These are phyloP conservation scores for Chalara sp. DNA, from an alignment of 2,329 filamentous ascomycete genomes.

Conservation along the genomic window DNA sequence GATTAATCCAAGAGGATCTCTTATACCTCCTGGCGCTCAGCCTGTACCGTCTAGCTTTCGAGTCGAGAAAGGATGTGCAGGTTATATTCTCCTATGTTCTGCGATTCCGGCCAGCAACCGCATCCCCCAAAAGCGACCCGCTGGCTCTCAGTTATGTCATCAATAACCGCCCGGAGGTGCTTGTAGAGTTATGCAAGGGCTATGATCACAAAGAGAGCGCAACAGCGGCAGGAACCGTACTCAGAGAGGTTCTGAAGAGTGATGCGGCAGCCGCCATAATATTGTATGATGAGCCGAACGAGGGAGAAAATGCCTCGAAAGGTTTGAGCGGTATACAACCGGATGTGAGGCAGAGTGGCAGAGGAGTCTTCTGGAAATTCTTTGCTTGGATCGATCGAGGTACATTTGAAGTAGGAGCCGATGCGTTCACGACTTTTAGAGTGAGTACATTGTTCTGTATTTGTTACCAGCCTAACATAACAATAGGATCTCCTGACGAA, in stretches of 20 bases:
- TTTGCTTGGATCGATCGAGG: conserved; percentile 97
- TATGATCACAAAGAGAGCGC: conserved; percentile 89
- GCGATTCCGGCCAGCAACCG: conserved; percentile 71
- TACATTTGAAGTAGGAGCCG: conserved; percentile 92
- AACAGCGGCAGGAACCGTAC: conserved; percentile 81
- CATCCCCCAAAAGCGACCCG: conserved; percentile 64
- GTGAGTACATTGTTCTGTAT: conserved; percentile 45
- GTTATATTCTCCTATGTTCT: conserved; percentile 94
- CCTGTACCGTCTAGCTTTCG: conserved; percentile 84
- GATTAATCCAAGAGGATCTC: conserved; percentile 83
- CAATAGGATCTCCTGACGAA: conserved; percentile 82
- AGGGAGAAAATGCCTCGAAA: conserved; percentile 53
- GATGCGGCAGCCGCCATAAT: conserved; percentile 88
- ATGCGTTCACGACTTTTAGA: conserved; percentile 95
- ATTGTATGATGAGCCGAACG: conserved; percentile 81
- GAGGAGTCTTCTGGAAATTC: conserved; percentile 92
- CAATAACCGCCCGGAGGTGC: conserved; percentile 76
- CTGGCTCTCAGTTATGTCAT: conserved; percentile 85
- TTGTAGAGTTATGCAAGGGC: conserved; percentile 81
- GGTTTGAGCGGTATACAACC: conserved; percentile 73
- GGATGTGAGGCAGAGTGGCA: conserved; percentile 66
- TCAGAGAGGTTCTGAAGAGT: conserved; percentile 83
- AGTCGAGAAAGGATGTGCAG: conserved; percentile 91
- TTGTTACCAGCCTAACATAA: conserved; percentile 8
- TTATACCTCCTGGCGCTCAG: conserved; percentile 76